Evolutionary conservation across 495 filamentous ascomycete species (phyloP).

Genomic region (Eremomyces bilateralis): DNA sequence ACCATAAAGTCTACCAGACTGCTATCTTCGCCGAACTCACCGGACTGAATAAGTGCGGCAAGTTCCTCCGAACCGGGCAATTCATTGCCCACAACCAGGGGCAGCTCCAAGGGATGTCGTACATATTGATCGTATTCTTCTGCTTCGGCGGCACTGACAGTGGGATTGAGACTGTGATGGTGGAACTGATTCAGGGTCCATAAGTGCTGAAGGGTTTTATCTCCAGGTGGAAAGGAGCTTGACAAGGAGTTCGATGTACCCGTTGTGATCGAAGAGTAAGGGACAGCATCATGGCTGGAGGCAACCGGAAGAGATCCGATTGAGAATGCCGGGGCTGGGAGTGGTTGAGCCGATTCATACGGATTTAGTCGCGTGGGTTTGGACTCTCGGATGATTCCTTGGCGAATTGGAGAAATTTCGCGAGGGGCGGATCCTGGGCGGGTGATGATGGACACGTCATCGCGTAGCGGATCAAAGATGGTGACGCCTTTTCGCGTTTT

Average conservation of each 20-base stretch:
- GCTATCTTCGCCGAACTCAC: conserved; percentile 11
- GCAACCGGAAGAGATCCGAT: conserved; percentile 3
- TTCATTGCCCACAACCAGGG: conserved; percentile 64
- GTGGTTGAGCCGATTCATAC: neutral
- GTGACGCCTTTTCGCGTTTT: conserved; percentile 38
- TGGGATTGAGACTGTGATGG: conserved; percentile 54
- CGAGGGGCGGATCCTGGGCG: conserved; percentile 1
- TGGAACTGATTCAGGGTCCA: conserved; percentile 78
- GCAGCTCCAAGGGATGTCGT: conserved; percentile 70
- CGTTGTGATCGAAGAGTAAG: conserved; percentile 13
- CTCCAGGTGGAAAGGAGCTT: conserved; percentile 17
- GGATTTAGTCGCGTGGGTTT: neutral
- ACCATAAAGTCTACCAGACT: conserved; percentile 45
- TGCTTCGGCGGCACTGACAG: conserved; percentile 47
- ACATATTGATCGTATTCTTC: conserved; percentile 85
- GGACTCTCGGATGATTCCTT: conserved; percentile 15
- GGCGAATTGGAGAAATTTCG: conserved; percentile 9
- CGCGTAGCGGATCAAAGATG: conserved; percentile 32
- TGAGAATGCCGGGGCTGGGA: conserved; percentile 6
- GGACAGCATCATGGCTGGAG: too few species aligned
- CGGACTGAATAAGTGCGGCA: neutral
- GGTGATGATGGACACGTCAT: conserved; percentile 5
- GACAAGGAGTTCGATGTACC: conserved; percentile 23
- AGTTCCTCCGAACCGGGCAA: conserved; percentile 18
- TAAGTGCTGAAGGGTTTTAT: conserved; percentile 29